Conservation (phyloP, 345 rosid genomes). For the Populus tremula region DNA sequence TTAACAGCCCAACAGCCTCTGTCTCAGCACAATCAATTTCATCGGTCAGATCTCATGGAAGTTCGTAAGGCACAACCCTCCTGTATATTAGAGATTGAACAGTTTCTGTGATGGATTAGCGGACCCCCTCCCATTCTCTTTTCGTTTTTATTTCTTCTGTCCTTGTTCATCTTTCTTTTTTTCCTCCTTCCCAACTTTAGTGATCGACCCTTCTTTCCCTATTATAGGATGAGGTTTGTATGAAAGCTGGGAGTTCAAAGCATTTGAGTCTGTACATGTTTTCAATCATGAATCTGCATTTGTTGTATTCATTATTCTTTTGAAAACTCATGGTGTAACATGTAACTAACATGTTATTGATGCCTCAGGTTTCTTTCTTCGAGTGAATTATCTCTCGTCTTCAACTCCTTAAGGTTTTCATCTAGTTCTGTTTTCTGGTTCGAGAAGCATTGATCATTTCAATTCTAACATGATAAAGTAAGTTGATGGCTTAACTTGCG, state of each 20-base stretch:
- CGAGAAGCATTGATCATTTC: neutral
- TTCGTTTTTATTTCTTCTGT: neutral
- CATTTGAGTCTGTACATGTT: conserved; percentile 33
- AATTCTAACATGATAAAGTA: too few species aligned
- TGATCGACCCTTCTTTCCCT: neutral
- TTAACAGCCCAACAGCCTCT: conserved; percentile 92
- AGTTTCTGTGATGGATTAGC: conserved; percentile 8
- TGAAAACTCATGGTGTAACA: neutral
- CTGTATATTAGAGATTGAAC: conserved; percentile 39
- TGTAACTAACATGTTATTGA: too few species aligned
- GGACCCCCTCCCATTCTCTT: conserved; percentile 14
- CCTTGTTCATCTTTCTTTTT: neutral
- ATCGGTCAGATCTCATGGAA: conserved; percentile 87
- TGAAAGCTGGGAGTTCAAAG: conserved; percentile 9
- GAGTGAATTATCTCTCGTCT: neutral
- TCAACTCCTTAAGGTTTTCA: neutral
- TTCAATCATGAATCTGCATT: conserved; percentile 7
- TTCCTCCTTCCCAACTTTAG: neutral
- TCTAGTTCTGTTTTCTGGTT: neutral
- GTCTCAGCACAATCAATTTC: conserved; percentile 96
- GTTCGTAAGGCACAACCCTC: conserved; percentile 37
- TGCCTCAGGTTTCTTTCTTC: neutral
- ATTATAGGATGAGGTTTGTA: conserved; percentile 9
- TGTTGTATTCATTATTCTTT: conserved; percentile 27
- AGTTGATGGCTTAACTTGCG: neutral